Conservation (phyloP, 495 filamentous ascomycete species). For the Cetradonia linearis region DNA sequence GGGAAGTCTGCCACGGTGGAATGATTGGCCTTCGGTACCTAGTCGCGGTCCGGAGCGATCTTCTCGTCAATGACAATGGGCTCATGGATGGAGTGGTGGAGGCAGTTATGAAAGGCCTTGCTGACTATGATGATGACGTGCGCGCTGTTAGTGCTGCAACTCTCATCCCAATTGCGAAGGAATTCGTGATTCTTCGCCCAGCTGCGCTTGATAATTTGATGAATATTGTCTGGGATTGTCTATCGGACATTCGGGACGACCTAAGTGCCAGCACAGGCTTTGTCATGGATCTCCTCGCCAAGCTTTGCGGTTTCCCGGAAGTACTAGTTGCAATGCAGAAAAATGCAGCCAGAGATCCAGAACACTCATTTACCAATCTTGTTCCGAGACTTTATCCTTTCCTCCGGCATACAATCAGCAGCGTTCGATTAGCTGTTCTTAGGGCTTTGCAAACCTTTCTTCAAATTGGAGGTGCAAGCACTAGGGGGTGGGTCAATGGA, state of each 20-base stretch:
- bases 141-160: constrained; percentile 94
- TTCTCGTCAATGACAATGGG: constrained; percentile 67
- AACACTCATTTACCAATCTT: constrained; percentile 79
- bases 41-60: constrained; percentile 85
- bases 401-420: constrained; percentile 91
- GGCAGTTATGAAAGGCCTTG: constrained; percentile 89
- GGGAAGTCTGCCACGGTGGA: constrained; percentile 95
- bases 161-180: constrained; percentile 85
- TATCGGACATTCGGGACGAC: constrained; percentile 91
- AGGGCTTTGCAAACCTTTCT: constrained; percentile 89
- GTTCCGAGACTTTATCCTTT: constrained; percentile 95
- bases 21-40: constrained; percentile 95
- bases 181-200: constrained; percentile 78
- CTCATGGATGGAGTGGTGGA: constrained; percentile 89
- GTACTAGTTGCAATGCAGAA: constrained; percentile 89
- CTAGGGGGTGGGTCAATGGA: constrained; percentile 85
- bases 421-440: constrained; percentile 83
- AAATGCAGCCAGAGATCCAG: constrained; percentile 71
- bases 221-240: constrained; percentile 92
- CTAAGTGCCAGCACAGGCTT: constrained; percentile 93
- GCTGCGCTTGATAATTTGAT: constrained; percentile 68
- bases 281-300: constrained; percentile 95
- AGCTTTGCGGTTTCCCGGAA: constrained; percentile 86
- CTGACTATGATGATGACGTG: constrained; percentile 87
- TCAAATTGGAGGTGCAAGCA: constrained; percentile 69